Conservation (phyloP, 1,284 basidiomycete species). For the Leccinum ponderosum region DNA sequence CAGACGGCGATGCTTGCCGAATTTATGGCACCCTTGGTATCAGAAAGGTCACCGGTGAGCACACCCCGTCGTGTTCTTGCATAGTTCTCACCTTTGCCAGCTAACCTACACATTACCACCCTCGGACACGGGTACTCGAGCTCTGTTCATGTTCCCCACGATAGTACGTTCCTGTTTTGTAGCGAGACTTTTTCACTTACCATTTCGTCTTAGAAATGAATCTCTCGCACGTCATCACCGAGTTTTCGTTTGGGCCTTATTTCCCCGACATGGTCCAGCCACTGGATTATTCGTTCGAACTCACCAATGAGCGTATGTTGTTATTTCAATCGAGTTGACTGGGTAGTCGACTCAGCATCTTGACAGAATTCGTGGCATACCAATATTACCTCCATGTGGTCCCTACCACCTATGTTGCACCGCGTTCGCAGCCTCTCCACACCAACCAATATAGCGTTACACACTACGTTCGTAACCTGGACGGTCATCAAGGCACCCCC, state of each 20-base stretch:
- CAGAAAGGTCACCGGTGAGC: conserved; percentile 85
- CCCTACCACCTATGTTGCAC: conserved; percentile 89
- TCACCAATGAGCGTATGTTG: conserved; percentile 74
- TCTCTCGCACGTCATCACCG: conserved; percentile 92
- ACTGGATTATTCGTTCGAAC: conserved; percentile 87
- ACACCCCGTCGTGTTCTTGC: background rate
- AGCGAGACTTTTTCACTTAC: background rate
- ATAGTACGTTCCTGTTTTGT: conserved; percentile 47
- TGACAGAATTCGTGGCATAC: conserved; percentile 86
- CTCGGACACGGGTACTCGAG: conserved; percentile 93
- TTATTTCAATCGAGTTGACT: background rate
- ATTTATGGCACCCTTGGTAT: conserved; percentile 85
- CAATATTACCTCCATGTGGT: conserved; percentile 96
- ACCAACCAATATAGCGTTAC: conserved; percentile 97
- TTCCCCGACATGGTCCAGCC: conserved; percentile 97
- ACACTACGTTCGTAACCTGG: conserved; percentile 81
- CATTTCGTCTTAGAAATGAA: conserved; percentile 78
- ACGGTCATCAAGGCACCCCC: conserved; percentile 81
- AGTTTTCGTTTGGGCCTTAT: conserved; percentile 96
- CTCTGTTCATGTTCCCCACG: conserved; percentile 85
- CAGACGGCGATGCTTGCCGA: conserved; percentile 74
- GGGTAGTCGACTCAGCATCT: background rate
- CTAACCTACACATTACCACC: conserved; percentile 88
- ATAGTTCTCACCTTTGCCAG: conserved; percentile 36
- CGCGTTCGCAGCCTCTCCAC: conserved; percentile 56